These are phyloP conservation scores for Pseudogymnoascus sp. DNA, from an alignment of 2,329 filamentous ascomycete genomes.

Conservation along the genomic window DNA sequence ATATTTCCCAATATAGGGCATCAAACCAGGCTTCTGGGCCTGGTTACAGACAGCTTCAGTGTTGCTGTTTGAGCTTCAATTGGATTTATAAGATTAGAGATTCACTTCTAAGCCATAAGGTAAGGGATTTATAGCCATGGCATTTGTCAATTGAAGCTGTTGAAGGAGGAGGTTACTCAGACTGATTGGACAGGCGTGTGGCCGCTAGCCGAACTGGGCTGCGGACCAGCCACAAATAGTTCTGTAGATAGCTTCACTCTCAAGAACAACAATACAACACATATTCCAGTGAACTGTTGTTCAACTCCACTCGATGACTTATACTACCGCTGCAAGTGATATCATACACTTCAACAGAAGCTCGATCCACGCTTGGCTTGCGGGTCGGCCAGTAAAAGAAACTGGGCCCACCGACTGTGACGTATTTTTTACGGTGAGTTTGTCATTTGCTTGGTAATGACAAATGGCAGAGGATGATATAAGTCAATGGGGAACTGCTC, in stretches of 20 bases:
- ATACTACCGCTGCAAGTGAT: too few relatives aligned
- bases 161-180: too few relatives aligned
- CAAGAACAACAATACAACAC: too few relatives aligned
- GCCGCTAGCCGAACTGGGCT: too few relatives aligned
- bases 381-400: neutral
- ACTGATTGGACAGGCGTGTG: too few relatives aligned
- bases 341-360: neutral
- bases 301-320: too few relatives aligned
- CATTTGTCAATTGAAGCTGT: neutral
- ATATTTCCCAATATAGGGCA: neutral
- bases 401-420: neutral
- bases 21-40: neutral
- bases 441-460: neutral
- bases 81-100: neutral
- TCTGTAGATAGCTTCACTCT: too few relatives aligned
- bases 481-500: neutral
- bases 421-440: neutral
- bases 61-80: neutral
- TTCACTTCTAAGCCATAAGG: neutral
- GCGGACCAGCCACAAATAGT: too few relatives aligned
- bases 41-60: slow-evolving; percentile 15
- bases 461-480: neutral
- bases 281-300: too few relatives aligned
- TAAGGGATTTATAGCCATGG: neutral
- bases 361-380: neutral